Evolutionary conservation across 2,329 filamentous ascomycete genomes (phyloP).

Genomic region (Mollisia scopiformis): DNA sequence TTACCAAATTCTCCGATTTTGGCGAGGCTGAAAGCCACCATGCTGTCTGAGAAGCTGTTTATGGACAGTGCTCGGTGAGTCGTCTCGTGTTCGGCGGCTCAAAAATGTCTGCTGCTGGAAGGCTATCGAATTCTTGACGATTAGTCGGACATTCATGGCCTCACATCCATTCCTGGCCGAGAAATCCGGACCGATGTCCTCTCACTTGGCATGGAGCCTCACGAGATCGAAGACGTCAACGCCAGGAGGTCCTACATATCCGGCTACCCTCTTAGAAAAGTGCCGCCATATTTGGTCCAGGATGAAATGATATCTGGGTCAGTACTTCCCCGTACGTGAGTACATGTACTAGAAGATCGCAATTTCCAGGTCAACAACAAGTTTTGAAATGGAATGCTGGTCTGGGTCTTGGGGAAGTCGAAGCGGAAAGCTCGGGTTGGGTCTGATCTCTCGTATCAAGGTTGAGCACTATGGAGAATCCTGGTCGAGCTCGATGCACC

Average conservation of each 20-base stretch:
- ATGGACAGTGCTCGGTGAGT: not conserved
- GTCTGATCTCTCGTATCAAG: not conserved
- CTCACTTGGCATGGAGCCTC: not conserved
- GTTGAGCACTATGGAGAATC: not conserved
- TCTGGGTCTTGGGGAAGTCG: not conserved
- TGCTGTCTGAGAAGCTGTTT: not conserved
- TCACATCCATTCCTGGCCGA: not conserved
- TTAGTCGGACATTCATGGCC: not conserved
- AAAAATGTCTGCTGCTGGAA: not conserved
- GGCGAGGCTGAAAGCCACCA: not conserved
- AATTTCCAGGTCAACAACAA: not conserved
- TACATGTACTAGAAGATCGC: slow-evolving; percentile 3
- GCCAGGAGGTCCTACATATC: not conserved
- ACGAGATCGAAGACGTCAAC: not conserved
- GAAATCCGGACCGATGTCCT: not conserved
- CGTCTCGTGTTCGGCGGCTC: not conserved
- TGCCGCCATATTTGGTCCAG: not conserved
- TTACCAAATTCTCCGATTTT: not conserved
- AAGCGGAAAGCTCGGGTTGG: slow-evolving; percentile 3
- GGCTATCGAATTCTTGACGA: not conserved
- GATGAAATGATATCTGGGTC: not conserved
- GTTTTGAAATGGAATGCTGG: not conserved
- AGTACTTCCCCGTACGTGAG: not conserved
- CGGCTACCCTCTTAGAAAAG: not conserved
- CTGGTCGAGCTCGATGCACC: not conserved